Percentiles rank a stretch among this genome's conserved stretches.
phyloP scores from a whole-genome alignment of 2,329 filamentous ascomycete genomes.

The Blastomyces parvus region DNA sequence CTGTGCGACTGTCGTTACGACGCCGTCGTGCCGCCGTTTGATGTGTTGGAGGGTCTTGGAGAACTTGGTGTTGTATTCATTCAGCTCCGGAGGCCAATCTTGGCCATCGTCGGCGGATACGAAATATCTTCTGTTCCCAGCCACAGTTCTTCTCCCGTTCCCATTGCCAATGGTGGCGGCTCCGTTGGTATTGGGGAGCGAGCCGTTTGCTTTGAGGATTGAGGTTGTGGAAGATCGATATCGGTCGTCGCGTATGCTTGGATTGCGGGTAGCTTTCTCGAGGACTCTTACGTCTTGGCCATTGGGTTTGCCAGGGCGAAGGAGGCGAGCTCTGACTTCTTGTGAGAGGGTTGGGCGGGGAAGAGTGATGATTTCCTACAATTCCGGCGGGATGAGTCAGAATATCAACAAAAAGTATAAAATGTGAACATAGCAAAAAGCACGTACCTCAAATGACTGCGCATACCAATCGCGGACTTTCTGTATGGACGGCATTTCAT shows the following conservation, averaged over 20 bases:
- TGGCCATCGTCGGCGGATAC: slow-evolving; percentile 77
- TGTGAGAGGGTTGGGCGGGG: slow-evolving; percentile 64
- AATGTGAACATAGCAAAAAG: slow-evolving; percentile 4
- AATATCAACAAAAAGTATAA: slow-evolving; percentile 19
- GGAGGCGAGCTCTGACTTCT: slow-evolving; percentile 69
- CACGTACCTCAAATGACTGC: slow-evolving; percentile 89
- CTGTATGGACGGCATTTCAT: slow-evolving; percentile 94
- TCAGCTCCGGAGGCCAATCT: slow-evolving; percentile 88
- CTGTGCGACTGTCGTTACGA: slow-evolving; percentile 96
- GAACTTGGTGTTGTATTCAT: slow-evolving; percentile 89
- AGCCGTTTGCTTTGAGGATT: slow-evolving; percentile 35
- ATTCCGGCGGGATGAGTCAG: slow-evolving; percentile 6
- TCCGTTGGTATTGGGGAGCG: slow-evolving; percentile 30
- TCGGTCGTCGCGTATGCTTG: slow-evolving; percentile 75
- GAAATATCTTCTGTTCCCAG: slow-evolving; percentile 65
- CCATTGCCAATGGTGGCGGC: slow-evolving; percentile 36
- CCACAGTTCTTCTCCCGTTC: slow-evolving; percentile 43
- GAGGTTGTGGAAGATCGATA: slow-evolving; percentile 48
- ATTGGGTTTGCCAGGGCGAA: slow-evolving; percentile 42
- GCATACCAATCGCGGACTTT: slow-evolving; percentile 98
- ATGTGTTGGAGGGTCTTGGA: slow-evolving; percentile 82
- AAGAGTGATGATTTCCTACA: slow-evolving; percentile 76
- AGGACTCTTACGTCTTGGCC: slow-evolving; percentile 58
- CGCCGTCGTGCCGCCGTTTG: slow-evolving; percentile 90
- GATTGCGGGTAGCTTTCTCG: slow-evolving; percentile 77